Percentiles rank a stretch among this genome's conserved stretches.
phyloP scores from a whole-genome alignment of 352 stramenopile species.

The Phytophthora idaei region DNA sequence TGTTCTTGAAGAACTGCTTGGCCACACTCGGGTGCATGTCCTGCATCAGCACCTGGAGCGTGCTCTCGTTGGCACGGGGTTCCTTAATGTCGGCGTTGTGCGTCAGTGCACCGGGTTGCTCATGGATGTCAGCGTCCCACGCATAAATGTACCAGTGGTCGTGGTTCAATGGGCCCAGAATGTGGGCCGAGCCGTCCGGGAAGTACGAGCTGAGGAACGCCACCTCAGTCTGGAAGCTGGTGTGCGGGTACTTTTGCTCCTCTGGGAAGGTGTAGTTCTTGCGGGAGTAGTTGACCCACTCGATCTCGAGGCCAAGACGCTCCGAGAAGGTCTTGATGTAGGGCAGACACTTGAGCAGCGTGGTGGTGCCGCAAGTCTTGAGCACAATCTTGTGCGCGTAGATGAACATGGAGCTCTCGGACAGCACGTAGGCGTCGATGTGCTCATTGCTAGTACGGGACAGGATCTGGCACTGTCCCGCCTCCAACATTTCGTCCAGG shows the following conservation, averaged over 20 bases:
- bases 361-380: slow-evolving; percentile 99
- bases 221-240: slow-evolving; percentile 96
- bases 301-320: slow-evolving; percentile 94
- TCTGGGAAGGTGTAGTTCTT: slow-evolving; percentile 99
- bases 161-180: slow-evolving; percentile 94
- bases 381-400: slow-evolving; percentile 99
- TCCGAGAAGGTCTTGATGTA: slow-evolving; percentile 86
- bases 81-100: slow-evolving; percentile 29
- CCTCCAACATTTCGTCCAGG: slow-evolving; percentile 94
- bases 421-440: slow-evolving; percentile 95
- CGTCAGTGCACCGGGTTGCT: slow-evolving; percentile 22
- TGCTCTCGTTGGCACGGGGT: slow-evolving; percentile 58
- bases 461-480: slow-evolving; percentile 97
- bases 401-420: slow-evolving; percentile 98
- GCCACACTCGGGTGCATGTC: slow-evolving; percentile 83
- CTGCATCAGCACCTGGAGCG: slow-evolving; percentile 87
- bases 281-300: slow-evolving; percentile 98
- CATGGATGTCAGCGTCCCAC: slow-evolving; percentile 91
- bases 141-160: slow-evolving; percentile 99
- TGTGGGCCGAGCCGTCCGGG: slow-evolving; percentile 82
- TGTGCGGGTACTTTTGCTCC: slow-evolving; percentile 98
- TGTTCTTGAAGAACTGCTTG: slow-evolving; percentile 88
- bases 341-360: slow-evolving; percentile 93
- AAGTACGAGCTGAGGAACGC: slow-evolving; percentile 94
- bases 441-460: slow-evolving; percentile 96